Conservation (phyloP, 2,329 filamentous ascomycete genomes). For the Diaporthe amygdali region DNA sequence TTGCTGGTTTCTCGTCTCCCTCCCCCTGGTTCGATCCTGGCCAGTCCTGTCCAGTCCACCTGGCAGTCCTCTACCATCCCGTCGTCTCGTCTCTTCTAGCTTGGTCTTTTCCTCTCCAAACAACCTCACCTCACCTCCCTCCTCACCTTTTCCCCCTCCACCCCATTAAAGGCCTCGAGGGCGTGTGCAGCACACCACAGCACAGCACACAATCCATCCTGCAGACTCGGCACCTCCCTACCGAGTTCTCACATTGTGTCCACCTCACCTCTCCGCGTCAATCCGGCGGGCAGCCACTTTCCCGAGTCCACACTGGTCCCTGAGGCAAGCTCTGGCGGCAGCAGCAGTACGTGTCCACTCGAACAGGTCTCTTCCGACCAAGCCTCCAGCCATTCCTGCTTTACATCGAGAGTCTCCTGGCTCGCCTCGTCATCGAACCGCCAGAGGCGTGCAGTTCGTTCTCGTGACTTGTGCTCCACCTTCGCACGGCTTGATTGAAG, state of each 20-base stretch:
- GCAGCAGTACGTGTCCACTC: constrained; percentile 14
- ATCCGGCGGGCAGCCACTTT: constrained; percentile 2
- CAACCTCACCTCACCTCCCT: constrained; percentile 12
- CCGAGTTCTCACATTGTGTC: constrained; percentile 13
- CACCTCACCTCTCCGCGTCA: neutral
- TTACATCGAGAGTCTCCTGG: neutral
- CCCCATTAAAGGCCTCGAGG: constrained; percentile 3
- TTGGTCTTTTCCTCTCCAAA: constrained; percentile 11
- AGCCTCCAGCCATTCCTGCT: neutral
- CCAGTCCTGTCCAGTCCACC: constrained; percentile 11
- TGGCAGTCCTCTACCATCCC: constrained; percentile 10
- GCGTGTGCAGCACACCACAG: constrained; percentile 14
- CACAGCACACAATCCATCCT: constrained; percentile 8
- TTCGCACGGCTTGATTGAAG: neutral
- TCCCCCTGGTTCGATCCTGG: constrained; percentile 14
- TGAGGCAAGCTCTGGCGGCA: constrained; percentile 6
- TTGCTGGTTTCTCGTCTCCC: constrained; percentile 14
- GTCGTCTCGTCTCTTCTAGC: neutral
- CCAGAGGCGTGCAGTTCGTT: neutral
- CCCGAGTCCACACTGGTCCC: constrained; percentile 11
- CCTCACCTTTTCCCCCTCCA: neutral
- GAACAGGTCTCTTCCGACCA: neutral
- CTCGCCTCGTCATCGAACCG: neutral
- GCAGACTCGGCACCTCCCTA: constrained; percentile 17
- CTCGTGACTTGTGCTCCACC: neutral